Evolutionary conservation across 2,329 filamentous ascomycete genomes (phyloP), one percentile per base, ranked within the genome.

Genomic region (Geosmithia putterillii): DNA sequence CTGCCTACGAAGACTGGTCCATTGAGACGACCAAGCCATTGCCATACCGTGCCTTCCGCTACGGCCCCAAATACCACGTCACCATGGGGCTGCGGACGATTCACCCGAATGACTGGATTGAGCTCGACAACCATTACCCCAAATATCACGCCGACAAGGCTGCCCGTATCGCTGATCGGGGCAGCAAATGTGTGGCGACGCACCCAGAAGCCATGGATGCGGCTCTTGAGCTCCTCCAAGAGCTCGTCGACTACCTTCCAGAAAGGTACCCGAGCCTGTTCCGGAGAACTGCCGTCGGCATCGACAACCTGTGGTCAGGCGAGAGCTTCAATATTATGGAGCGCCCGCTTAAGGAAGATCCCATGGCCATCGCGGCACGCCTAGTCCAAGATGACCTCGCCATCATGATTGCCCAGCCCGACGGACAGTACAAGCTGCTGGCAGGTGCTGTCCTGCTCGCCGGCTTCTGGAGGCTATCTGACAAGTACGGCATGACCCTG

Each of bases 341-440:
- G 46, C 67, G 76, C 1, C 81, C 81, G 0, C 67, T 89, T 5
- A 59, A 64, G 1, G 85, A 90, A 61, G 84, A 92, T 53, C 85
- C 86, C 0, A 90, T 94, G 80, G 71, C 75, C 46, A 84, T 79
- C 53, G 77, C 71, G 42, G 83, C 79, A 0, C 76, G 85, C 2
- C 71, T 90, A 18, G 65, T 86, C 3, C 86, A 92, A 60, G 87
- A 94, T 54, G 86, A 94, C 57, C 63, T 94, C 1, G 86, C 86
- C 0, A 74, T 94, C 44, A 90, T 94, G 86, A 71, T 90, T 51
- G 85, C 92, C 60, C 70, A 68, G 18, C 58, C 69, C 0, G 85
- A 94, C 54, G 84, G 85, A 0, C 77, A 88, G 57, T 90, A 90
- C 64, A 86, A 88, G 57, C 74, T 94, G 0, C 73, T 88, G 1